Percentiles rank a stretch among this genome's conserved stretches.
phyloP scores from a whole-genome alignment of 768 basidiomycete genomes.

The Suillus luteus region DNA sequence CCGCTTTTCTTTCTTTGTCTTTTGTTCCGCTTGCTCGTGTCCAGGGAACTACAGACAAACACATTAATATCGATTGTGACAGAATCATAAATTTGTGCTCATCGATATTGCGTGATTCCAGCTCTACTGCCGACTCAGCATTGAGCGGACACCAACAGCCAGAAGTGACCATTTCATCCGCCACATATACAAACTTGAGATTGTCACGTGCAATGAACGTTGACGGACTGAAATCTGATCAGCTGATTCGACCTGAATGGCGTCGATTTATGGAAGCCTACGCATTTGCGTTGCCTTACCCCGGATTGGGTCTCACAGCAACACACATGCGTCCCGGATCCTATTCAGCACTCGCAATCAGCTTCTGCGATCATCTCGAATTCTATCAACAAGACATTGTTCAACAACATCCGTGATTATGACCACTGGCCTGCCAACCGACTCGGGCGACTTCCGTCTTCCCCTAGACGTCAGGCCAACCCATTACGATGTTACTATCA shows the following conservation, averaged over 20 bases:
- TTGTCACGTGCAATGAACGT: too few species aligned
- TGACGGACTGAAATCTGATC: neutral
- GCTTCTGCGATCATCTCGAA: constrained; percentile 1
- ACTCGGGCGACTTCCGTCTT: constrained; percentile 45
- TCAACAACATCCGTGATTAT: constrained; percentile 20
- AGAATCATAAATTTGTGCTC: too few species aligned
- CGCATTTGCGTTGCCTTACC: constrained; percentile 7
- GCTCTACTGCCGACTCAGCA: too few species aligned
- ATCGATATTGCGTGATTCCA: too few species aligned
- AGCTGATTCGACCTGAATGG: constrained; percentile 14
- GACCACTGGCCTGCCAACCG: constrained; percentile 12
- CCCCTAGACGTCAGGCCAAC: constrained; percentile 65
- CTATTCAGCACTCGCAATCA: constrained; percentile 9
- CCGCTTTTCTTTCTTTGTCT: neutral
- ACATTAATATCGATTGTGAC: too few species aligned
- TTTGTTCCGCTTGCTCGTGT: neutral
- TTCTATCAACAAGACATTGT: constrained; percentile 7
- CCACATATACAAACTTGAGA: too few species aligned
- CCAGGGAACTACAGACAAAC: too few species aligned
- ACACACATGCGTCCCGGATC: neutral
- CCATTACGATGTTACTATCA: constrained; percentile 79
- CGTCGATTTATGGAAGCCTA: constrained; percentile 15
- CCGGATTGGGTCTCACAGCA: constrained; percentile 4
- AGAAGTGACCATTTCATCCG: too few species aligned
- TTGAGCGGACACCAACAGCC: too few species aligned